Conservation (phyloP, 305 asterid genomes). For the Rubia peregrina region DNA sequence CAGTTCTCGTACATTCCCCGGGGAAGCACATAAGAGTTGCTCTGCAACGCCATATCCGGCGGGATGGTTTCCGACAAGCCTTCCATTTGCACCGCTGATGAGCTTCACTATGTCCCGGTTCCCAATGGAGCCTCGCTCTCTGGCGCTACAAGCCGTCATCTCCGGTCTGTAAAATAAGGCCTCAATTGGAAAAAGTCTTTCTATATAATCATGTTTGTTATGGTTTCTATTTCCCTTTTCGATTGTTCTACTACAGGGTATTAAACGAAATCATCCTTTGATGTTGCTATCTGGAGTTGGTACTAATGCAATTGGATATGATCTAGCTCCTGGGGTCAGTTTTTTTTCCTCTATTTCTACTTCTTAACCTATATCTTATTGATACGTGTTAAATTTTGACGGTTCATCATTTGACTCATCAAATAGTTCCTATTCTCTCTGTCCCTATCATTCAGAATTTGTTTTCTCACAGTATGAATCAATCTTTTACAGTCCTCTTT, state of each 20-base stretch:
- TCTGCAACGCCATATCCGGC: slow-evolving; percentile 9
- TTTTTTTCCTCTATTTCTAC: not conserved
- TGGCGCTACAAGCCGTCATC: slow-evolving; percentile 33
- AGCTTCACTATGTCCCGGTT: slow-evolving; percentile 30
- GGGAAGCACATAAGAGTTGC: slow-evolving; percentile 1
- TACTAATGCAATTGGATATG: slow-evolving; percentile 38
- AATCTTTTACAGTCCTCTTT: slow-evolving; percentile 26
- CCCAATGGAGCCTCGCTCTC: slow-evolving; percentile 32
- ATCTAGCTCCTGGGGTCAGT: slow-evolving; percentile 34
- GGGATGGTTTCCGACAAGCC: slow-evolving; percentile 23
- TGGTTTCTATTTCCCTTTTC: not conserved
- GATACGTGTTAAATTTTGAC: not conserved
- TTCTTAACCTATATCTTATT: not conserved
- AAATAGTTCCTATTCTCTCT: too few relatives aligned
- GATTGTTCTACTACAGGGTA: slow-evolving; percentile 12
- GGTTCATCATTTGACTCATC: too few relatives aligned
- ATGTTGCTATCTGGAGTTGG: slow-evolving; percentile 34
- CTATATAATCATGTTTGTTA: not conserved
- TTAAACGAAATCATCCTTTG: slow-evolving; percentile 29
- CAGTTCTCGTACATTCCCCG: not conserved
- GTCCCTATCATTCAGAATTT: not conserved
- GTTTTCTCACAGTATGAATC: not conserved
- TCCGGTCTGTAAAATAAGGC: slow-evolving; percentile 10
- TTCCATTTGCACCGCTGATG: slow-evolving; percentile 33
- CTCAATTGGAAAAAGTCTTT: not conserved